These are phyloP conservation scores for Puccinia hordei DNA, from an alignment of 1,284 basidiomycete species.

Conservation along the genomic window DNA sequence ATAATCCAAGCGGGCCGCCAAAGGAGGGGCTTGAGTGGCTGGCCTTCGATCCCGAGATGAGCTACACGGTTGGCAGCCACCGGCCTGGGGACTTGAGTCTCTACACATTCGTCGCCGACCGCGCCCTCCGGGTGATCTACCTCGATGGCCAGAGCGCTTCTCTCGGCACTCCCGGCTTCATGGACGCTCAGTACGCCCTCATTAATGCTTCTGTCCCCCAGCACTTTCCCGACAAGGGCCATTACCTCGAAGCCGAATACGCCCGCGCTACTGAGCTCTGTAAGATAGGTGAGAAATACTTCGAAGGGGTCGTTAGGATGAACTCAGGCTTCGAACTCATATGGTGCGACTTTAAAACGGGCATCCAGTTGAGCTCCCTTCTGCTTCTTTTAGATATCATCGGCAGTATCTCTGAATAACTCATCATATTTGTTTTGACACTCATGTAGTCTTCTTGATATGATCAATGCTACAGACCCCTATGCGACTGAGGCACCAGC, in stretches of 20 bases:
- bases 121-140: slow-evolving; percentile 62
- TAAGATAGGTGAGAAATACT: slow-evolving; percentile 17
- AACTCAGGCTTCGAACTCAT: slow-evolving; percentile 54
- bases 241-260: slow-evolving; percentile 22
- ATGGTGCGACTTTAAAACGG: slow-evolving; percentile 52
- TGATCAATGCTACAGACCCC: slow-evolving; percentile 14
- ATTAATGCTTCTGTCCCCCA: slow-evolving; percentile 57
- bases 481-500: not conserved
- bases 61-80: slow-evolving; percentile 52
- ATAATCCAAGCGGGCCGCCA: slow-evolving; percentile 58
- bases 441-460: not conserved
- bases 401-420: slow-evolving; percentile 56
- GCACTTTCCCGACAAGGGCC: not conserved
- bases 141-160: slow-evolving; percentile 63
- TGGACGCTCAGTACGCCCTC: slow-evolving; percentile 63
- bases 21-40: slow-evolving; percentile 60
- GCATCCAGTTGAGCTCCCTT: slow-evolving; percentile 57
- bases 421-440: not conserved
- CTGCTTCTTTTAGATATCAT: slow-evolving; percentile 62
- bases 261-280: slow-evolving; percentile 50
- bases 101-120: slow-evolving; percentile 60
- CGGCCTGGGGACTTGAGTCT: slow-evolving; percentile 51
- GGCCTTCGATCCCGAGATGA: slow-evolving; percentile 63
- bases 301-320: slow-evolving; percentile 53
- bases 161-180: slow-evolving; percentile 59